Percentiles rank a stretch among this genome's conserved stretches.
phyloP scores from a whole-genome alignment of 345 rosid species.

The Linum trigynum region DNA sequence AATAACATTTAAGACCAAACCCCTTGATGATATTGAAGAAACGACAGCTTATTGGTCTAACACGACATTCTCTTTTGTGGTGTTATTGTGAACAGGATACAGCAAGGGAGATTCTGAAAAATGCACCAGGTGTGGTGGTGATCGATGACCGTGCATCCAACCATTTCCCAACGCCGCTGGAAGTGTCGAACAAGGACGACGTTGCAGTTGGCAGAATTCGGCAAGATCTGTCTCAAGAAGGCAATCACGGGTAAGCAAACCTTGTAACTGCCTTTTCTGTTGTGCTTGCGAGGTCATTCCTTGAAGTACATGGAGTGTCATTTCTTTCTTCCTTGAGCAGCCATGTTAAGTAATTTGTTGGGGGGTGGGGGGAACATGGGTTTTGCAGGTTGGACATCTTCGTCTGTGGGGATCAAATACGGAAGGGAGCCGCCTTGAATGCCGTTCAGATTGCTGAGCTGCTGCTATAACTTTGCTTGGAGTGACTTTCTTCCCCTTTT shows the following conservation, averaged over 20 bases:
- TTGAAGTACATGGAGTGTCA: too few relatives aligned
- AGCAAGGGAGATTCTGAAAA: constrained; percentile 66
- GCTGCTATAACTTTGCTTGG: constrained; percentile 39
- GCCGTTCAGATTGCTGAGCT: constrained; percentile 95
- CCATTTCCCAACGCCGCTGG: constrained; percentile 83
- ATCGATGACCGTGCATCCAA: constrained; percentile 74
- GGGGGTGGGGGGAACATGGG: too few relatives aligned
- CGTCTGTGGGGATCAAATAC: constrained; percentile 93
- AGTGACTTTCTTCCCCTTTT: too few relatives aligned
- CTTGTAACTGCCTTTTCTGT: neutral
- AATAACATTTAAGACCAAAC: too few relatives aligned
- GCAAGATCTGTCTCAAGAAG: constrained; percentile 72
- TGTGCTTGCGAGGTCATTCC: too few relatives aligned
- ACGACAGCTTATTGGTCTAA: too few relatives aligned
- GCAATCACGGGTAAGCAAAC: constrained; percentile 53
- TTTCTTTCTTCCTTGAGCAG: too few relatives aligned
- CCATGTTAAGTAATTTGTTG: too few relatives aligned
- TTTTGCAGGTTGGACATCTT: constrained; percentile 73
- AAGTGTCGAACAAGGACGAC: constrained; percentile 79
- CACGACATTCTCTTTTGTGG: too few relatives aligned
- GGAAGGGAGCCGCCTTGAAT: constrained; percentile 95
- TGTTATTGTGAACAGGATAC: constrained; percentile 34
- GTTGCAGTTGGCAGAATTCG: constrained; percentile 96
- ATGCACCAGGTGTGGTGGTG: constrained; percentile 70
- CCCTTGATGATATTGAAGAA: too few relatives aligned